These are phyloP conservation scores for Pelargonium australe DNA, from an alignment of 441 rosid genomes.

Conservation along the genomic window DNA sequence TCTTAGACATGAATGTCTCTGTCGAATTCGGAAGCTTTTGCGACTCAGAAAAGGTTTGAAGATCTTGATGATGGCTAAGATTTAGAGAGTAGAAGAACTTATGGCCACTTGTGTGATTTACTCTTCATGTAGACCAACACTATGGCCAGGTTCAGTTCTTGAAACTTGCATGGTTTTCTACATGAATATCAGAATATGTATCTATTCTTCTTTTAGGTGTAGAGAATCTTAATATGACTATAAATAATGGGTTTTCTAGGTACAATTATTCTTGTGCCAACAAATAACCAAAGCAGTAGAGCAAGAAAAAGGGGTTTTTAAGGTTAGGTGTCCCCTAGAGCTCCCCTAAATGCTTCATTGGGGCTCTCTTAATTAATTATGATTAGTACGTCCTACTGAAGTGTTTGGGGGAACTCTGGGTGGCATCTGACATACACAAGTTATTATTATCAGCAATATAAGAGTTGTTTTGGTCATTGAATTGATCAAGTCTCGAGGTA, in stretches of 20 bases:
- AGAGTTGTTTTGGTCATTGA: too few relatives aligned
- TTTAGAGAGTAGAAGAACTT: not conserved
- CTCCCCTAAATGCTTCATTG: constrained; percentile 1
- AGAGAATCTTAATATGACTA: not conserved
- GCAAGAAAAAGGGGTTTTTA: not conserved
- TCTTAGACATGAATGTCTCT: too few relatives aligned
- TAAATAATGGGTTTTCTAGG: not conserved
- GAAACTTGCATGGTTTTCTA: not conserved
- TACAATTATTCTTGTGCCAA: not conserved
- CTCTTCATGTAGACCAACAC: not conserved
- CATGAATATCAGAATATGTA: not conserved
- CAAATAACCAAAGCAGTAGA: not conserved
- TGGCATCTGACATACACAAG: not conserved
- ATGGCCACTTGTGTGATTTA: not conserved
- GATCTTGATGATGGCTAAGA: not conserved
- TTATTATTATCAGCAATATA: too few relatives aligned
- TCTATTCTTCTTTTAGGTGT: not conserved
- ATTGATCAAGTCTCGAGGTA: too few relatives aligned
- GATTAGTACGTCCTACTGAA: not conserved
- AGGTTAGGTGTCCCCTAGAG: not conserved
- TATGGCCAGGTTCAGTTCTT: too few relatives aligned
- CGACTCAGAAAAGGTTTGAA: too few relatives aligned
- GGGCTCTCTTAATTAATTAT: not conserved
- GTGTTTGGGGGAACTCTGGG: constrained; percentile 6
- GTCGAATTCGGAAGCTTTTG: too few relatives aligned